Evolutionary conservation across 2,329 filamentous ascomycete species (phyloP).

Genomic region (Sporothrix brunneoviolacea): DNA sequence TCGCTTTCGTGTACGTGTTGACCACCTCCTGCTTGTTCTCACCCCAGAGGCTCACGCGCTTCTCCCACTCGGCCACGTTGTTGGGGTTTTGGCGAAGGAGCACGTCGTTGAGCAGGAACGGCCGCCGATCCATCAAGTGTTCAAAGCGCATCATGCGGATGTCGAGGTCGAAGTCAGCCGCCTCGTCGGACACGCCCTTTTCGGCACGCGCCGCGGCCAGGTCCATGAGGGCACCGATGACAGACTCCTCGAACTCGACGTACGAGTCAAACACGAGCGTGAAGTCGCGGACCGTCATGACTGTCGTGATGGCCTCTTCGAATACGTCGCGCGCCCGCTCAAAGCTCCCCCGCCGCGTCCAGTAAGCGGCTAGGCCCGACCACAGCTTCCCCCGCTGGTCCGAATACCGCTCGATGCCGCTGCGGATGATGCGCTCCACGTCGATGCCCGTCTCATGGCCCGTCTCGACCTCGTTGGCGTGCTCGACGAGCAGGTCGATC

Average conservation of each 20-base stretch:
- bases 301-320: conserved; percentile 92
- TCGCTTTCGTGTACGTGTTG: conserved; percentile 90
- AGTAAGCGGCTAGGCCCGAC: conserved; percentile 92
- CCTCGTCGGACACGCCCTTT: conserved; percentile 68
- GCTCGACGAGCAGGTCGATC: conserved; percentile 87
- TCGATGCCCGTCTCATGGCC: conserved; percentile 77
- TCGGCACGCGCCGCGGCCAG: conserved; percentile 73
- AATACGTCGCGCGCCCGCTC: conserved; percentile 89
- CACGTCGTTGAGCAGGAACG: conserved; percentile 95
- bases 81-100: conserved; percentile 91
- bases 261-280: conserved; percentile 95
- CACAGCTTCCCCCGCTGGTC: conserved; percentile 94
- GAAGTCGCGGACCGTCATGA: conserved; percentile 98
- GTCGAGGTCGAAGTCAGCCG: conserved; percentile 89
- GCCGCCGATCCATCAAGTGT: conserved; percentile 92
- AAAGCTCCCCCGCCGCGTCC: conserved; percentile 88
- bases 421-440: conserved; percentile 86
- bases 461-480: conserved; percentile 79
- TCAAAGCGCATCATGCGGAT: conserved; percentile 98
- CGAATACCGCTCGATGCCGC: conserved; percentile 81
- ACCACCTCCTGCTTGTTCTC: conserved; percentile 88
- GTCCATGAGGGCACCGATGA: conserved; percentile 88
- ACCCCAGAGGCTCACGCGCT: conserved; percentile 90
- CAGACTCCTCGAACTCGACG: conserved; percentile 91
- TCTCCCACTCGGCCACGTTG: conserved; percentile 95